These are phyloP conservation scores for Boletus sp. DNA, from an alignment of 768 basidiomycete species.

Conservation along the genomic window DNA sequence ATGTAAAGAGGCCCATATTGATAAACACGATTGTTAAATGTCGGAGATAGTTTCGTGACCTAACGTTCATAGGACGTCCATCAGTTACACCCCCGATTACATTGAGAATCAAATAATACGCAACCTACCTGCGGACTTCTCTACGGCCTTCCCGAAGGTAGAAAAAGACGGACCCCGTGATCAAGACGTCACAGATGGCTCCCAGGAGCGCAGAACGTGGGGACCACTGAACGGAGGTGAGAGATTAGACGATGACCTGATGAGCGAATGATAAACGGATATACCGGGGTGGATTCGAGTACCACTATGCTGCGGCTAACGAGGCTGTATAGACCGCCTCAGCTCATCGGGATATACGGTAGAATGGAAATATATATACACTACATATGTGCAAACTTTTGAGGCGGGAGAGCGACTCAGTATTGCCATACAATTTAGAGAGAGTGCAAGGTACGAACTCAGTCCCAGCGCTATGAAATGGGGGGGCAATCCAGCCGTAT, in stretches of 20 bases:
- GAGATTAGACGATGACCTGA: not conserved
- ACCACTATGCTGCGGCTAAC: not conserved
- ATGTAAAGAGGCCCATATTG: constrained; percentile 15
- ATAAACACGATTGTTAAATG: constrained; percentile 13
- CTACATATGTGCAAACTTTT: not conserved
- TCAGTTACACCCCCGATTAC: no score
- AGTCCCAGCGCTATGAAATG: constrained; percentile 1
- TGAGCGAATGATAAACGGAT: not conserved
- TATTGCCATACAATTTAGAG: not conserved
- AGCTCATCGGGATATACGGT: not conserved
- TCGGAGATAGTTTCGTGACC: constrained; percentile 7
- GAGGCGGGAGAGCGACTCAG: not conserved
- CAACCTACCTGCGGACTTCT: constrained; percentile 5
- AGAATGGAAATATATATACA: not conserved
- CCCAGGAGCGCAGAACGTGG: constrained; percentile 27
- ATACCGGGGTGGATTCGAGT: not conserved
- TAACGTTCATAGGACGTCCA: not conserved
- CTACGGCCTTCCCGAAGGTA: constrained; percentile 16
- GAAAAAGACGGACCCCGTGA: constrained; percentile 21
- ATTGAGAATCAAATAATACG: not conserved
- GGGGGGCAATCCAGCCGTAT: not conserved
- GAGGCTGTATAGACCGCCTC: not conserved
- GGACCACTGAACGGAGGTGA: constrained; percentile 6
- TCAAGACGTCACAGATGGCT: constrained; percentile 13
- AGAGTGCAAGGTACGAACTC: not conserved